Evolutionary conservation across 23 red algal species (phyloP), one percentile per base, ranked within the genome.

Genomic region (Cyanidium caldarium): DNA sequence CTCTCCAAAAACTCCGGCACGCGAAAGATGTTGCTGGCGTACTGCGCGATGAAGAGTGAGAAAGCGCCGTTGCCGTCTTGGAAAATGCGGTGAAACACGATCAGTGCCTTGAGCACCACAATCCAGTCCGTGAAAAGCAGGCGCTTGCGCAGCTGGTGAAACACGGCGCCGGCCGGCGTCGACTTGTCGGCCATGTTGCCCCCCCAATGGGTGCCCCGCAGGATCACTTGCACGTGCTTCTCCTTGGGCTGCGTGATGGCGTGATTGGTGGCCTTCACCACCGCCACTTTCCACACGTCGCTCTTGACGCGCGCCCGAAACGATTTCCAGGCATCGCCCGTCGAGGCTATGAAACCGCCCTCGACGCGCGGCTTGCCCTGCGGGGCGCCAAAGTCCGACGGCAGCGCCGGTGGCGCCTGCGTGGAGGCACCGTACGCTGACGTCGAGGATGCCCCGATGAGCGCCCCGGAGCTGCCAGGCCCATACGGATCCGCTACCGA

Each of bases 21-120:
- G 17, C 77, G 70, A 68, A 98, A 89, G 33, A 89, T 81, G 20
- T 43, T 38, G 35, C 92, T 74, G 17, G 68, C 66, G 7, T 80
- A 70, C 25, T 20, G 37, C 42, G 92, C 81, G 16, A 98, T 66
- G 43, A 87, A 73, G 1, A 46, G 57, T 40, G 79, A 72, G 84
- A 98, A 98, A 28, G 57, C 83, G 20, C 75, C 77, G 76, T 87
- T 98, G 19, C 92, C 83, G 51, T 98, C 92, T 16, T 84, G 83
- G 38, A 98, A 88, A 58, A 98, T 86, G 70, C 86, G 73, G 66
- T 98, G 92, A 51, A 86, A 98, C 34, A 98, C 83, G 29, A 80
- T 73, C 17, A 88, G 73, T 0, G 84, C 33, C 68, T 98, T 98
- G 42, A 88, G 56, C 15, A 77, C 77, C 42, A 98, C 84, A 66